A percentile compares a stretch with the other conserved stretches of the same genome.
Conservation (phyloP, 2,329 filamentous ascomycete genomes). For the Penicillium carneum region DNA sequence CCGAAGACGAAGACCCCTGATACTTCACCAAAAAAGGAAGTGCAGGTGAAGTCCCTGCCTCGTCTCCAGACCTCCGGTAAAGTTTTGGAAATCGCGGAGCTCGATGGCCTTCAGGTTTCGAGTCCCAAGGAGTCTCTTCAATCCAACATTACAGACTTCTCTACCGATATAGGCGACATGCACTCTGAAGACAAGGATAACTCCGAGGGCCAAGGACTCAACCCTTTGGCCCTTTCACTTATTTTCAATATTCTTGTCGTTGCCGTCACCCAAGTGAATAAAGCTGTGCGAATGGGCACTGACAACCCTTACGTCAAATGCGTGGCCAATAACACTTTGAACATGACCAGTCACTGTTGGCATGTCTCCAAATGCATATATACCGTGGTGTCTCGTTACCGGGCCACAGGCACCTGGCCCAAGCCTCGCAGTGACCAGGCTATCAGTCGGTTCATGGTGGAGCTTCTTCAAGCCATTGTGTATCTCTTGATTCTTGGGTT, state of each 20-base stretch:
- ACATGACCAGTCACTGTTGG: slow-evolving; percentile 45
- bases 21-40: slow-evolving; percentile 11
- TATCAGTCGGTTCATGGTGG: slow-evolving; percentile 39
- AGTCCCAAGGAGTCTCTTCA: slow-evolving; percentile 29
- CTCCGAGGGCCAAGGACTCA: slow-evolving; percentile 24
- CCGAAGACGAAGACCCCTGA: slow-evolving; percentile 12
- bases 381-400: slow-evolving; percentile 40
- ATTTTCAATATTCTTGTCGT: slow-evolving; percentile 44
- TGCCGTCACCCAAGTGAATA: slow-evolving; percentile 40
- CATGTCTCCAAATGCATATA: slow-evolving; percentile 39
- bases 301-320: slow-evolving; percentile 38
- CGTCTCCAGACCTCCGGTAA: slow-evolving; percentile 17
- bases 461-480: slow-evolving; percentile 44
- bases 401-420: slow-evolving; percentile 44
- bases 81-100: slow-evolving; percentile 44
- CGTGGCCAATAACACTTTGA: slow-evolving; percentile 36
- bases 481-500: slow-evolving; percentile 47
- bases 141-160: slow-evolving; percentile 33
- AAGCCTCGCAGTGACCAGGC: slow-evolving; percentile 38
- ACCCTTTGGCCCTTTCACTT: slow-evolving; percentile 38
- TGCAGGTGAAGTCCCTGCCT: slow-evolving; percentile 14
- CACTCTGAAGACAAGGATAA: slow-evolving; percentile 23
- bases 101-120: slow-evolving; percentile 46
- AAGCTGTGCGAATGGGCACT: slow-evolving; percentile 30
- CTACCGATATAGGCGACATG: slow-evolving; percentile 30